phyloP scores from a whole-genome alignment of 2,329 filamentous ascomycete species.

The Trichophyton schoenleinii region DNA sequence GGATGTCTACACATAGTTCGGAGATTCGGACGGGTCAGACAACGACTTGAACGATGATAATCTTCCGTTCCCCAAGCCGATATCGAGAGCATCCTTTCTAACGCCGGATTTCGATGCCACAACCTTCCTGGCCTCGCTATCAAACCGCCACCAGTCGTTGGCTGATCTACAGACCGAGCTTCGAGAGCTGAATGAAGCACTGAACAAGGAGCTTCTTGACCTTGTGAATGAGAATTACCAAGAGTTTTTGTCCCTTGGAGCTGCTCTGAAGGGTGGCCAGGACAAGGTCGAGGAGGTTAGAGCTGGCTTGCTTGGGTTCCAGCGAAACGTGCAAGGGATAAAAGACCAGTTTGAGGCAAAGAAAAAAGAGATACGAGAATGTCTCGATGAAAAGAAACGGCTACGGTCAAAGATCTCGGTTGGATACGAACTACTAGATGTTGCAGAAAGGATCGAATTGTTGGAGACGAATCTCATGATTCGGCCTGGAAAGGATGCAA shows the following conservation, averaged over 20 bases:
- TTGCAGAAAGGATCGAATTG: slow-evolving; percentile 39
- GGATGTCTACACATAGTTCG: slow-evolving; percentile 23
- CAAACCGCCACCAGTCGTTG: slow-evolving; percentile 85
- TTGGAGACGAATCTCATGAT: slow-evolving; percentile 60
- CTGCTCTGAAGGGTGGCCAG: slow-evolving; percentile 71
- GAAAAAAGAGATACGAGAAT: slow-evolving; percentile 47
- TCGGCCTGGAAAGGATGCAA: slow-evolving; percentile 16
- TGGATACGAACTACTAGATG: slow-evolving; percentile 39
- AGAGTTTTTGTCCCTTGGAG: slow-evolving; percentile 73
- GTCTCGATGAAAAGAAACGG: slow-evolving; percentile 55
- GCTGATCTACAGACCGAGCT: slow-evolving; percentile 84
- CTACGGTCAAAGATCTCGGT: slow-evolving; percentile 52
- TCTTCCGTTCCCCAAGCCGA: slow-evolving; percentile 76
- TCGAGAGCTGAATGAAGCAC: slow-evolving; percentile 62
- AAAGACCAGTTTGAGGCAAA: slow-evolving; percentile 52
- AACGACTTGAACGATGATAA: slow-evolving; percentile 41
- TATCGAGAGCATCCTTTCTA: slow-evolving; percentile 74
- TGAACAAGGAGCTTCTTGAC: slow-evolving; percentile 79
- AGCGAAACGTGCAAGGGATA: slow-evolving; percentile 66
- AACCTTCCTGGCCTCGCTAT: slow-evolving; percentile 67
- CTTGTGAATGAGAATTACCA: slow-evolving; percentile 93
- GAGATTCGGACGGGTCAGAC: slow-evolving; percentile 34
- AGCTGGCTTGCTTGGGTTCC: slow-evolving; percentile 74
- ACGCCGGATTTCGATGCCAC: slow-evolving; percentile 64
- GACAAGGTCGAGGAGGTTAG: slow-evolving; percentile 83